Base-by-base conservation (phyloP, 768 basidiomycete species). In the Mycena amicta region DNA sequence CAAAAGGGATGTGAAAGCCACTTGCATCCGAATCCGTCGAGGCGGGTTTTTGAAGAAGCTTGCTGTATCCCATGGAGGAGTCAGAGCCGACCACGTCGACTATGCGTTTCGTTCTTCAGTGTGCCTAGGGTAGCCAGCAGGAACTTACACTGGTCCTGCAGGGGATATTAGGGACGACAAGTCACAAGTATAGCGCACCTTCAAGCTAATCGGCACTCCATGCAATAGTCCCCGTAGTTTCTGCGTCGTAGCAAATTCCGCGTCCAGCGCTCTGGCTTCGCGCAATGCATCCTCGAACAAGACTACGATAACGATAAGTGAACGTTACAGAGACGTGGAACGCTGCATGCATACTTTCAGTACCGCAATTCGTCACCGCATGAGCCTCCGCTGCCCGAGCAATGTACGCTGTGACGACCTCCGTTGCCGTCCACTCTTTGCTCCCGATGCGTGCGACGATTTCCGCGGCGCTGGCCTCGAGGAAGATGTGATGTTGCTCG, bases 151-250 rank as follows among this genome's bases (percentile, higher is more conserved):
- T 62, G 60, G 31, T 62, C 60, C 60, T 61, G 22, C 18, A 22
- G 22, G 15, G 25, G 20, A 3, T 2, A 11, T n/a, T n/a, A n/a
- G n/a, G n/a, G n/a, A n/a, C n/a, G n/a, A n/a, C n/a, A n/a, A 37
- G 33, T 8, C 11, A 37, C 18, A 18, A 18, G 11, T 37, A 37
- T 8, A 37, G 18, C 76, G 26, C 59, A 79, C 78, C 62, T 87
- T 87, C 68, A 85, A 77, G 55, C 80, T 84, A 55, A 83, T 76
- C 1, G 86, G 86, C 28, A 87, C 74, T 3, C 86, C 86, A 66
- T 86, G 85, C n/a, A 87, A 71, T 11, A 74, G 77, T 0, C 85
- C 84, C 15, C 72, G 75, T 20, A 81, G 55, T 37, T 63, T 69
- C 25, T 73, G 73, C 0, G 79, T 80, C 26, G 59, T 62, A 8